Base-by-base conservation (phyloP, 495 filamentous ascomycete species). In the Neurospora intermedia region DNA sequence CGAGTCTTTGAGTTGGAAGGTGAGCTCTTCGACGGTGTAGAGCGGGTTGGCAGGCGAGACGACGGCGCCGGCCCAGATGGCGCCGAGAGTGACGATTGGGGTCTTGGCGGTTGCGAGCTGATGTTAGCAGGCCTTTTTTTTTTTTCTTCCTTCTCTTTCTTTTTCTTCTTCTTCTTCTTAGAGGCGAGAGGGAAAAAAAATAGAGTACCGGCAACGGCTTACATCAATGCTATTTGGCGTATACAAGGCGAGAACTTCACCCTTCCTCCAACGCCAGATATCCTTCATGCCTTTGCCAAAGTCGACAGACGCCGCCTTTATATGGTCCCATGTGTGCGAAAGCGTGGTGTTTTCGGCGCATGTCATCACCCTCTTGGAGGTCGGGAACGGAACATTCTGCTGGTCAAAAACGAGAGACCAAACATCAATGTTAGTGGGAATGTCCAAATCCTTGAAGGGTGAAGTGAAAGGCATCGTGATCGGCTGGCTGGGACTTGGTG, bases 1-100 rank as follows among this genome's bases (percentile, higher is more conserved):
- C 0, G 92, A 90, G 80, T 96, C 91, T 76, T 91, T 89, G 73
- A 98, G 87, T 81, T 98, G 96, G 79, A 92, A 96, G 20, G 91
- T 91, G 16, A 98, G 86, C 79, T 98, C 95, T 8, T 97, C 90
- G 31, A 85, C 88, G 2, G 91, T 96, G 82, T 98, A 98, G 2
- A 88, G 87, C 31, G 96, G 94, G 79, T 98, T 98, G 13, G 93
- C 94, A 0, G 96, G 92, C 3, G 91, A 93, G 20, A 93, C 79
- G 69, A 91, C 83, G 23, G 93, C 95, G 66, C 94, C 95, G 0
- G 94, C 92, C 91, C 93, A 98, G 76, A 91, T 89, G 11, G 87
- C 84, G 31, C 94, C 95, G 86, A 92, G 94, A 79, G 85, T 92
- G 69, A 96, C 80, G 82, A 23, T 91, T 86, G 42, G 89, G 89